A percentile compares a stretch with the other conserved stretches of the same genome.
Evolutionary conservation across 495 filamentous ascomycete genomes (phyloP).

Genomic region (Xylaria grammica): DNA sequence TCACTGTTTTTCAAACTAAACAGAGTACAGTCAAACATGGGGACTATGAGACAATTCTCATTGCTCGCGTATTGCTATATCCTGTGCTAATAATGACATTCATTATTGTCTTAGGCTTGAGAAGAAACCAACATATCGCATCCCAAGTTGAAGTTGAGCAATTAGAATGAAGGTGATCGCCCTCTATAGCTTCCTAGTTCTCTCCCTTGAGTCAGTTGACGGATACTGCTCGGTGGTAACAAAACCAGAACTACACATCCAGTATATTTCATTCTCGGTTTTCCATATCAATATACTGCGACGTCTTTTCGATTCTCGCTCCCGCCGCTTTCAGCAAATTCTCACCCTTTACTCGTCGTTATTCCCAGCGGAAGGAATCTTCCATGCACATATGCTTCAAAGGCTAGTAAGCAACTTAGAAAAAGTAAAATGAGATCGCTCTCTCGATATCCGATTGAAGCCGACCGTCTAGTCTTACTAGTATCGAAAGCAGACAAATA

Average conservation of each 20-base stretch:
- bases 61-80: not conserved
- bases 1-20: not conserved
- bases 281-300: no score
- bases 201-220: not conserved
- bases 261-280: no score
- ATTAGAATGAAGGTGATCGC: not conserved
- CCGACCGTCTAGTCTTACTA: no score
- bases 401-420: no score
- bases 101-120: not conserved
- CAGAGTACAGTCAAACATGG: not conserved
- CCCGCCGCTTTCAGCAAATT: not conserved
- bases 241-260: no score
- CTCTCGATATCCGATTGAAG: no score
- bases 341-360: not conserved
- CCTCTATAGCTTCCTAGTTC: not conserved
- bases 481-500: no score
- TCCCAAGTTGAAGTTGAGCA: not conserved
- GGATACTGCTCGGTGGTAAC: no score
- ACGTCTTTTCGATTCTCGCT: not conserved
- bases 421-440: no score
- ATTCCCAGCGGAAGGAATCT: no score
- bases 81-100: no score
- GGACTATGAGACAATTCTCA: not conserved
- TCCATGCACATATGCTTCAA: no score
- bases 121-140: not conserved